phyloP scores from a whole-genome alignment of 495 filamentous ascomycete genomes.

The Penicillium coffeae region DNA sequence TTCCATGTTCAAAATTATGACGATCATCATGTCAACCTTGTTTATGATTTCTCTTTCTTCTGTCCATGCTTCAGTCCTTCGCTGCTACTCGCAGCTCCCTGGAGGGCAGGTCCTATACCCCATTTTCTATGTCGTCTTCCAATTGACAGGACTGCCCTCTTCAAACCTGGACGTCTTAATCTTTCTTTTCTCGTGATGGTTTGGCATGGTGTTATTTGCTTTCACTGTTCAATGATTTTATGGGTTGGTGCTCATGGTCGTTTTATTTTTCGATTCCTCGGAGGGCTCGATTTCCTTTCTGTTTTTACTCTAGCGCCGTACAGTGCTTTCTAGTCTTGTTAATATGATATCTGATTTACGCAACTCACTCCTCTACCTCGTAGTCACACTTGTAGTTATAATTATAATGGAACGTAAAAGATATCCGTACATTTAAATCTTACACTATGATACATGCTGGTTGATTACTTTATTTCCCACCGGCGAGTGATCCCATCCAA shows the following conservation, averaged over 20 bases:
- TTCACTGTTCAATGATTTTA: slow-evolving; percentile 17
- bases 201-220: slow-evolving; percentile 28
- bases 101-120: slow-evolving; percentile 6
- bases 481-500: slow-evolving; percentile 43
- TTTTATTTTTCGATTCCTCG: slow-evolving; percentile 12
- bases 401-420: no score
- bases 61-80: slow-evolving; percentile 21
- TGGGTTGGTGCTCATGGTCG: slow-evolving; percentile 22
- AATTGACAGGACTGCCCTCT: slow-evolving; percentile 6
- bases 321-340: slow-evolving; percentile 16
- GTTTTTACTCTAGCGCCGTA: slow-evolving; percentile 16
- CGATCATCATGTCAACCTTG: slow-evolving; percentile 22
- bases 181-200: slow-evolving; percentile 8
- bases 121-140: slow-evolving; percentile 5
- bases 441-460: neutral
- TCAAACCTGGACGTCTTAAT: slow-evolving; percentile 17
- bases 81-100: slow-evolving; percentile 6
- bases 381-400: no score
- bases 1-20: slow-evolving; percentile 30
- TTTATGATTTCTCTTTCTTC: slow-evolving; percentile 22
- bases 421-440: neutral
- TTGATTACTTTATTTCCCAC: slow-evolving; percentile 5
- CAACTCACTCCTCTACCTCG: neutral
- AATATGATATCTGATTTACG: slow-evolving; percentile 12
- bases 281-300: slow-evolving; percentile 13